Conservation (phyloP, 2,329 filamentous ascomycete species). For the Fusarium siculi region DNA sequence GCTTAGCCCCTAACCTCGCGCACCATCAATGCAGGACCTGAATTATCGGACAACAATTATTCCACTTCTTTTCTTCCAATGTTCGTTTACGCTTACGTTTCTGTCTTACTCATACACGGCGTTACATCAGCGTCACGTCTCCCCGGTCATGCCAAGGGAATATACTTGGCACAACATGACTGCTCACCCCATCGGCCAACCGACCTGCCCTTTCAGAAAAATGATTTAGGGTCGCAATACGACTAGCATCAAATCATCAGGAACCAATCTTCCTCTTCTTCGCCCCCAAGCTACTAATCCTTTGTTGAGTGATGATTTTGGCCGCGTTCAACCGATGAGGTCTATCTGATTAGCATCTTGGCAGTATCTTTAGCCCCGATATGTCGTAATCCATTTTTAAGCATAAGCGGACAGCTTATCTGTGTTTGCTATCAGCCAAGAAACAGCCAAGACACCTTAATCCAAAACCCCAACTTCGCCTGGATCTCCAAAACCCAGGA, state of each 20-base stretch:
- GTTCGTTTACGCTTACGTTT: not conserved
- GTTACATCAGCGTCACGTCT: not conserved
- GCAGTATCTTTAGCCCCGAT: not conserved
- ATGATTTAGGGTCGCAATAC: not conserved
- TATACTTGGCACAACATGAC: not conserved
- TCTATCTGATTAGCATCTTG: not conserved
- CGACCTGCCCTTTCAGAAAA: not conserved
- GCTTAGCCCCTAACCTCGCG: not conserved
- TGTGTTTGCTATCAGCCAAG: not conserved
- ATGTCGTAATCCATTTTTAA: not conserved
- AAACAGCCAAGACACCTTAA: not conserved
- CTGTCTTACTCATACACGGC: not conserved
- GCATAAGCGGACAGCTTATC: not conserved
- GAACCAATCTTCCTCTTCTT: fast-evolving
- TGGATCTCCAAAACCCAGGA: not conserved
- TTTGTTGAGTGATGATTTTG: not conserved
- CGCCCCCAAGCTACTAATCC: fast-evolving
- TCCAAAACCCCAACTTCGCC: not conserved
- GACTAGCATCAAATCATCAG: not conserved
- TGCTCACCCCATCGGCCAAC: not conserved
- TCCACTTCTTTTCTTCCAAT: not conserved
- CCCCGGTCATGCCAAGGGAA: not conserved
- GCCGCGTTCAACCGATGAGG: not conserved
- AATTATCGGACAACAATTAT: fast-evolving
- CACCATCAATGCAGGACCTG: not conserved